Evolutionary conservation across 2,329 filamentous ascomycete genomes (phyloP).

Genomic region (Elsinoe australis): DNA sequence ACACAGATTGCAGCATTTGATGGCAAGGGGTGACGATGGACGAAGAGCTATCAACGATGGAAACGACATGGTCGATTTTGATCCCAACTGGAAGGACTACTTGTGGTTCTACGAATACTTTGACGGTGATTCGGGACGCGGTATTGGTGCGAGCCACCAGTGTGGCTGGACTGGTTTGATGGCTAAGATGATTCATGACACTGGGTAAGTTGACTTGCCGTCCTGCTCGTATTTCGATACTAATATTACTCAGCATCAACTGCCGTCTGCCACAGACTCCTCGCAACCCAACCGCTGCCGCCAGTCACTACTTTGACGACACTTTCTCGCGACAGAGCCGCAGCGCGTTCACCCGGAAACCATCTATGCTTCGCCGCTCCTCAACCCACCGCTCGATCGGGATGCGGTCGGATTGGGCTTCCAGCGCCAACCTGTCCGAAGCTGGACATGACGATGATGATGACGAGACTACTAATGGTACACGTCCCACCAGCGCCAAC

Average conservation of each 20-base stretch:
- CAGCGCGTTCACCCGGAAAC: slow-evolving; percentile 33
- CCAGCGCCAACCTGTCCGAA: slow-evolving; percentile 26
- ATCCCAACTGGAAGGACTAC: slow-evolving; percentile 86
- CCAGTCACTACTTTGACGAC: slow-evolving; percentile 93
- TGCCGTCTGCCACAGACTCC: slow-evolving; percentile 91
- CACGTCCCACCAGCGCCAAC: slow-evolving; percentile 17
- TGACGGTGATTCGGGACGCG: slow-evolving; percentile 82
- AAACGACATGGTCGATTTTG: slow-evolving; percentile 79
- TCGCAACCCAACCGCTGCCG: slow-evolving; percentile 72
- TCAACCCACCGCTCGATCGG: slow-evolving; percentile 80
- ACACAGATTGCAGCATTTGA: slow-evolving; percentile 86
- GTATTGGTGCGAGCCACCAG: slow-evolving; percentile 86
- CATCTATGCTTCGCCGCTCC: slow-evolving; percentile 60
- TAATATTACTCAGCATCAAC: slow-evolving; percentile 57
- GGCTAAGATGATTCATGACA: slow-evolving; percentile 95
- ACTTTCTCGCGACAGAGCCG: slow-evolving; percentile 57
- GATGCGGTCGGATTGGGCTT: slow-evolving; percentile 65
- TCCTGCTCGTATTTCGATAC: slow-evolving; percentile 21
- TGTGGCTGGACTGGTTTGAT: slow-evolving; percentile 95
- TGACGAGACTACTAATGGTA: slow-evolving; percentile 21
- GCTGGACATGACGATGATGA: slow-evolving; percentile 30
- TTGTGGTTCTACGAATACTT: slow-evolving; percentile 98
- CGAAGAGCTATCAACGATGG: slow-evolving; percentile 81
- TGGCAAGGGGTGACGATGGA: slow-evolving; percentile 75
- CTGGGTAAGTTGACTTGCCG: slow-evolving; percentile 59